Evolutionary conservation across 208 protist species (phyloP).

Genomic region (Leishmania tropica): DNA sequence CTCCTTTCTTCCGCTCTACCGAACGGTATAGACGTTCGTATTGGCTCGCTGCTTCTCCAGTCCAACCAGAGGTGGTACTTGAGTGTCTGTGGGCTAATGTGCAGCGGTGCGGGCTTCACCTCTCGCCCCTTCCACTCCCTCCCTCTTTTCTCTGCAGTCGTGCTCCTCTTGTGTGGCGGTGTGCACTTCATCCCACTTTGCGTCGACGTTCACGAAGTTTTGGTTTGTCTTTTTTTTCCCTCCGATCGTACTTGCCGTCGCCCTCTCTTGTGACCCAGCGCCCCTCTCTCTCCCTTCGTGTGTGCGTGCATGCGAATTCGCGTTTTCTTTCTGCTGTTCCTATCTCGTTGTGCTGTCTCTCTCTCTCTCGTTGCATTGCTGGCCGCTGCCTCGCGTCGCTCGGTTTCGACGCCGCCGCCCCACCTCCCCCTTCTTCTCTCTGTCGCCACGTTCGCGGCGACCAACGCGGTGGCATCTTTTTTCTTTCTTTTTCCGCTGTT

Average conservation of each 20-base stretch:
- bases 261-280: too few species aligned
- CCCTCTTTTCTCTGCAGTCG: not conserved
- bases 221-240: constrained; percentile 3
- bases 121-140: not conserved
- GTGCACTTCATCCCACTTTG: too few species aligned
- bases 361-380: not conserved
- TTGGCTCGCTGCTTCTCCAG: not conserved
- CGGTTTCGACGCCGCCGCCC: not conserved
- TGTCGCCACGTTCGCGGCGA: not conserved
- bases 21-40: not conserved
- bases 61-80: not conserved
- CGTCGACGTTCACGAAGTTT: not conserved
- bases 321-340: not conserved
- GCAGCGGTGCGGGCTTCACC: not conserved
- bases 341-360: not conserved
- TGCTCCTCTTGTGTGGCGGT: not conserved
- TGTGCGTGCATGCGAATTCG: not conserved
- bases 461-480: not conserved
- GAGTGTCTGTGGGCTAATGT: not conserved
- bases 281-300: not conserved
- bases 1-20: too few species aligned
- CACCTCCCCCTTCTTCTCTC: not conserved
- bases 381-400: not conserved
- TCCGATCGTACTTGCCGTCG: not conserved
- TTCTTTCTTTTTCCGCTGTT: not conserved